phyloP scores from a whole-genome alignment of 352 stramenopile genomes.

The Phytophthora sojae region DNA sequence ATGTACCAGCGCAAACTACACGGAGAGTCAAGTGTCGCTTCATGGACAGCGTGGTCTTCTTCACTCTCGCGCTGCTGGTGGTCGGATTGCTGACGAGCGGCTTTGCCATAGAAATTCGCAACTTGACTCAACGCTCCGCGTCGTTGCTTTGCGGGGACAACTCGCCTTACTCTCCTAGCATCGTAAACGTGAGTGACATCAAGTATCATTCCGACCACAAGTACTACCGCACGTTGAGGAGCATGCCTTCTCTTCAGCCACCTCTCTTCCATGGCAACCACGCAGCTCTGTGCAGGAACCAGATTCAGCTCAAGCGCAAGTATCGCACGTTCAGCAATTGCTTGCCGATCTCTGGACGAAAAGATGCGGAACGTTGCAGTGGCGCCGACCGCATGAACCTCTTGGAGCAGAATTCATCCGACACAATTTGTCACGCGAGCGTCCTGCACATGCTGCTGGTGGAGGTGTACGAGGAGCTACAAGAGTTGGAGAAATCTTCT shows the following conservation, averaged over 20 bases:
- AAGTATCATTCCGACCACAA: slow-evolving; percentile 26
- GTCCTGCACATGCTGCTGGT: slow-evolving; percentile 58
- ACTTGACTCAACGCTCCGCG: slow-evolving; percentile 2
- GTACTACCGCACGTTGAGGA: slow-evolving; percentile 23
- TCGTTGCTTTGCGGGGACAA: slow-evolving; percentile 11
- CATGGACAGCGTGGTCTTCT: neutral
- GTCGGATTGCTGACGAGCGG: slow-evolving; percentile 11
- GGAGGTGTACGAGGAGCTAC: slow-evolving; percentile 57
- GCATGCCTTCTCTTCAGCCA: slow-evolving; percentile 7
- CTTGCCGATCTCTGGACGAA: slow-evolving; percentile 51
- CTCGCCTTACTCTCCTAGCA: slow-evolving; percentile 13
- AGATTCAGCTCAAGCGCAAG: slow-evolving; percentile 21
- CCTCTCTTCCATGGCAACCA: slow-evolving; percentile 38
- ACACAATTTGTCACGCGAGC: slow-evolving; percentile 48
- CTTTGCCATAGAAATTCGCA: slow-evolving; percentile 19
- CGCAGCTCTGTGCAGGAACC: slow-evolving; percentile 18
- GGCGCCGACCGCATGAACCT: slow-evolving; percentile 57
- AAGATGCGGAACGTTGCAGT: slow-evolving; percentile 45
- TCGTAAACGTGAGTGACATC: slow-evolving; percentile 9
- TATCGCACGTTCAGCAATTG: slow-evolving; percentile 35
- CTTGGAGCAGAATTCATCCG: slow-evolving; percentile 21
- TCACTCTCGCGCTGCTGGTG: slow-evolving; percentile 16
- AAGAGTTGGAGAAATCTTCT: slow-evolving; percentile 29
- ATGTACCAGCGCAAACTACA: neutral
- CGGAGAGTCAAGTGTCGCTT: slow-evolving; percentile 9